Conservation (phyloP, 257 asterid genomes). For the Primulina tabacum region DNA sequence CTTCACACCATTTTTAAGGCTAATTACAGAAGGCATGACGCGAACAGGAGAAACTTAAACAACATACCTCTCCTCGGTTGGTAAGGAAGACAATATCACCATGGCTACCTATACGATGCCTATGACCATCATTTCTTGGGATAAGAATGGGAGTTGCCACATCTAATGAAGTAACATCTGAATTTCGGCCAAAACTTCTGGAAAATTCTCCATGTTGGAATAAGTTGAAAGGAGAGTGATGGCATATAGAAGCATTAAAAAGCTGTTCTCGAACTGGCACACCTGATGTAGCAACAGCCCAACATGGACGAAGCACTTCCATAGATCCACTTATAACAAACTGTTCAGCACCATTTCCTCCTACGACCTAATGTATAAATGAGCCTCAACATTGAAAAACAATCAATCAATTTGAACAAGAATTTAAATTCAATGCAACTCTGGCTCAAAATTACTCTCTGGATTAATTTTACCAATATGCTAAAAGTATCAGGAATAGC, state of each 20-base stretch:
- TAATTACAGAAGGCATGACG: not conserved
- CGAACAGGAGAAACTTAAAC: conserved; percentile 6
- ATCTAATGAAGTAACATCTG: conserved; percentile 66
- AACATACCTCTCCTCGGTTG: conserved; percentile 91
- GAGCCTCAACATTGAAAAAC: conserved; percentile 9
- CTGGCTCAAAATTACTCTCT: not conserved
- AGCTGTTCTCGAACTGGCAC: conserved; percentile 94
- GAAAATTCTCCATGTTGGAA: conserved; percentile 83
- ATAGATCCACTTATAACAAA: conserved; percentile 91
- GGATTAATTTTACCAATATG: not conserved
- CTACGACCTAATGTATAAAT: conserved; percentile 59
- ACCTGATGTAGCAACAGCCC: conserved; percentile 99
- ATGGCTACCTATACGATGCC: conserved; percentile 86
- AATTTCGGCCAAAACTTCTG: conserved; percentile 57
- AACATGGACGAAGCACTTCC: conserved; percentile 94
- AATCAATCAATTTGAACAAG: conserved; percentile 1
- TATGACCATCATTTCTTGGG: conserved; percentile 81
- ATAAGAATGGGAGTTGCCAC: conserved; percentile 92
- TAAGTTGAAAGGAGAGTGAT: conserved; percentile 78
- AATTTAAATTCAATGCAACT: not conserved
- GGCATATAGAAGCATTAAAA: conserved; percentile 96
- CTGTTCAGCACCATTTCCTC: conserved; percentile 95
- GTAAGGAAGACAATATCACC: conserved; percentile 92
- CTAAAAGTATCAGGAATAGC: not conserved
- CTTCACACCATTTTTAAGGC: conserved; percentile 14